A percentile compares a stretch with the other conserved stretches of the same genome.
phyloP scores from a whole-genome alignment of 208 protist species.

The Giardia muris region DNA sequence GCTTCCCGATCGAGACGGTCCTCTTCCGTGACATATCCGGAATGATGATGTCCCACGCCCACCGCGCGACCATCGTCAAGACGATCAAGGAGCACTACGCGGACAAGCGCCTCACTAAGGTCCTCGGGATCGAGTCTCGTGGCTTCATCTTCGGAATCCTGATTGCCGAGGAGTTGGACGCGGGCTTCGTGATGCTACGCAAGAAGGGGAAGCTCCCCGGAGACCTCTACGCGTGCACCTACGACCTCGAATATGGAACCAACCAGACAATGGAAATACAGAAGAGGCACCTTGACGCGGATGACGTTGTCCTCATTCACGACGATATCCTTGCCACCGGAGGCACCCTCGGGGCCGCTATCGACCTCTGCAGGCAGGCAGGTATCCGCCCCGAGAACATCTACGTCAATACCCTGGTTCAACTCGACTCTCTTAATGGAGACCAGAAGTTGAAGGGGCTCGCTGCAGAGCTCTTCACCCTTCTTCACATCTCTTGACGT shows the following conservation, averaged over 20 bases:
- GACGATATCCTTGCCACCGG: constrained; percentile 23
- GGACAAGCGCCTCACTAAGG: neutral
- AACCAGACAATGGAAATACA: neutral
- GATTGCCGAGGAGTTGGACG: neutral
- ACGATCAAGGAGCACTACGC: neutral
- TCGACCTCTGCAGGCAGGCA: neutral
- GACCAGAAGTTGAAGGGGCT: neutral
- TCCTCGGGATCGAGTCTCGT: neutral
- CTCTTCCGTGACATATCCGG: constrained; percentile 13
- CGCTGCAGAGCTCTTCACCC: too few species aligned
- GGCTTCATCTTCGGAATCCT: neutral
- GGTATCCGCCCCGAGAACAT: constrained; percentile 20
- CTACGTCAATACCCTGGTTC: neutral
- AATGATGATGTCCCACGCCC: neutral
- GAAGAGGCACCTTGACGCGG: neutral
- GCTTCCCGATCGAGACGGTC: neutral
- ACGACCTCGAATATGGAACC: constrained; percentile 23
- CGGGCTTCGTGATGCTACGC: neutral
- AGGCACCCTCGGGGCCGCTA: neutral
- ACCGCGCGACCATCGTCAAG: neutral
- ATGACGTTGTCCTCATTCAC: constrained; percentile 6
- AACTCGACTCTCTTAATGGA: neutral
- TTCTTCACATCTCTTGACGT: too few species aligned
- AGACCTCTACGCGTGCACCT: neutral
- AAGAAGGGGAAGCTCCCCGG: constrained; percentile 17